Evolutionary conservation across 768 basidiomycete genomes (phyloP).

Genomic region (Nidula microcarpa): DNA sequence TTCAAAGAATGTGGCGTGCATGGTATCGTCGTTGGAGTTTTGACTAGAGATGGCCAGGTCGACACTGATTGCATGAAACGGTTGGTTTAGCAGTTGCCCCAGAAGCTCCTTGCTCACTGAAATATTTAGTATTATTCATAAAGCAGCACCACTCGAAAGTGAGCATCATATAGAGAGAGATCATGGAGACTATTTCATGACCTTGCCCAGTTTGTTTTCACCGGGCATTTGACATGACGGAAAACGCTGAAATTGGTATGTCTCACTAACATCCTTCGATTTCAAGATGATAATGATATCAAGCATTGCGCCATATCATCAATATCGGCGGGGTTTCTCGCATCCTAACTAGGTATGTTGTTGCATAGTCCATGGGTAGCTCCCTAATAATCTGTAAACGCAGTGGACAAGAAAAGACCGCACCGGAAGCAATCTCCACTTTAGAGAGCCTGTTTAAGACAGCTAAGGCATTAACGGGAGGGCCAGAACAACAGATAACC

Average conservation of each 20-base stretch:
- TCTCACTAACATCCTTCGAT: too few species aligned
- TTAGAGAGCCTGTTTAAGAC: conserved; percentile 36
- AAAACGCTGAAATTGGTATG: conserved; percentile 23
- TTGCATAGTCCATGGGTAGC: not conserved
- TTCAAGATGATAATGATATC: too few species aligned
- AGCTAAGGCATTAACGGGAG: conserved; percentile 30
- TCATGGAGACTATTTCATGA: too few species aligned
- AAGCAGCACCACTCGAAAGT: conserved; percentile 65
- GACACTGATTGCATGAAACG: conserved; percentile 56
- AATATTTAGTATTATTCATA: conserved; percentile 45
- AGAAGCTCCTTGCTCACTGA: not conserved
- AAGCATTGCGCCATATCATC: conserved; percentile 47
- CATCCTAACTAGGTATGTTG: conserved; percentile 67
- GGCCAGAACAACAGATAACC: conserved; percentile 34
- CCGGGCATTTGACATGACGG: conserved; percentile 74
- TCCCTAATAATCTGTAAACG: not conserved
- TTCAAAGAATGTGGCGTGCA: conserved; percentile 57
- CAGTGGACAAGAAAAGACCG: conserved; percentile 53
- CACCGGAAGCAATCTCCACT: conserved; percentile 33
- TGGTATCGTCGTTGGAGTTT: conserved; percentile 66
- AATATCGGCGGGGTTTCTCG: conserved; percentile 66
- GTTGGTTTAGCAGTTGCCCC: conserved; percentile 29
- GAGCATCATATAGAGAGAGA: not conserved
- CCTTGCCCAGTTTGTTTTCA: conserved; percentile 64
- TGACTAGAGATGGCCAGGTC: conserved; percentile 53